Percentiles rank a stretch among this genome's conserved stretches.
These are phyloP conservation scores for Globisporangium camurandrum DNA, from an alignment of 352 stramenopile species.

Conservation along the genomic window DNA sequence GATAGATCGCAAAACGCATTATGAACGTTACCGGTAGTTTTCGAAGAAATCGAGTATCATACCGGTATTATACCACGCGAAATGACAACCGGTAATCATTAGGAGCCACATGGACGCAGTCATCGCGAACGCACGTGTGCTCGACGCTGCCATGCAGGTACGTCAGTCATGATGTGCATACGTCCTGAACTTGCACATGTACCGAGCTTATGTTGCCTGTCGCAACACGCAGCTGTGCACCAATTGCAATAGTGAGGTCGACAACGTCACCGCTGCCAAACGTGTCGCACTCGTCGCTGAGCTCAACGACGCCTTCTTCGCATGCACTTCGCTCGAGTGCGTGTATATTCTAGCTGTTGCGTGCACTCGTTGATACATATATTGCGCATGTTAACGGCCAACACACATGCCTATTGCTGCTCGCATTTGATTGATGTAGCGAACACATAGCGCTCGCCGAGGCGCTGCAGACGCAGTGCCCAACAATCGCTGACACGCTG, in stretches of 20 bases:
- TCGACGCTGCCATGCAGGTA: not conserved
- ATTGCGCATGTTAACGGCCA: too few relatives aligned
- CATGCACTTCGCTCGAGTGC: constrained; percentile 11
- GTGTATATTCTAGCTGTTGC: not conserved
- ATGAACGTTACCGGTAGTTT: too few relatives aligned
- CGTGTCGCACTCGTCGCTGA: constrained; percentile 1
- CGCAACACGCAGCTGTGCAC: not conserved
- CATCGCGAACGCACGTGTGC: not conserved
- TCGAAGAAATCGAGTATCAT: too few relatives aligned
- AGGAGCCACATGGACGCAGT: too few relatives aligned
- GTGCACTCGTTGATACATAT: not conserved
- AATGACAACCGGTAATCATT: too few relatives aligned
- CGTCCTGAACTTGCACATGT: not conserved
- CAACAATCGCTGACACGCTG: not conserved
- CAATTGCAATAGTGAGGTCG: not conserved
- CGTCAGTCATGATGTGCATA: not conserved
- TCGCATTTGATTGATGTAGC: not conserved
- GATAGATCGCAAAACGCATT: constrained; percentile 3
- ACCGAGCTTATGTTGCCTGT: not conserved
- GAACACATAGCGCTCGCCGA: constrained; percentile 8
- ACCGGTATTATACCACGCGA: too few relatives aligned
- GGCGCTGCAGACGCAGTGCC: not conserved
- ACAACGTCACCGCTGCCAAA: not conserved
- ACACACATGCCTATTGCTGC: not conserved
- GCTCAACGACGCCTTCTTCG: constrained; percentile 12